Evolutionary conservation across 164 flowering plant genomes (phyloP), one percentile per base, ranked within the genome.

Genomic region (Chloranthus sessilifolius): DNA sequence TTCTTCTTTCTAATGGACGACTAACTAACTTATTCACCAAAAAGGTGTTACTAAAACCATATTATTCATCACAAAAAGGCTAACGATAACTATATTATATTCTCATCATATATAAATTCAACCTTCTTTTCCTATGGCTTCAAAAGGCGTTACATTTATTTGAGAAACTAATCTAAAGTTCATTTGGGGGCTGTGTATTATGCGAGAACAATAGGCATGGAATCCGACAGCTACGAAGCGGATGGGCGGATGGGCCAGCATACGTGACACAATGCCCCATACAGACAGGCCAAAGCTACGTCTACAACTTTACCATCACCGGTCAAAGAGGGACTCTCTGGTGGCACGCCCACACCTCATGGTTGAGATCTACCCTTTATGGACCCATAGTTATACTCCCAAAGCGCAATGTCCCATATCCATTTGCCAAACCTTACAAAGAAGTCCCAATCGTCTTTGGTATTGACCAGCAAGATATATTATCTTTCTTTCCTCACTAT

Each of bases 221-320:
- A 9, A 23, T 43, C 10, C 12, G 26, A 22, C 47, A 43, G 19
- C 19, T 17, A 6, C 6, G 27, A n/a, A 43, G 25, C 47, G 26
- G 47, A 17, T 43, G 47, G 47, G 47, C 47, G 20, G 47, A 43
- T 23, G 47, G 47, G 25, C 43, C 43, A 9, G 43, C 43, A 1
- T 40, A 40, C 15, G 43, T 40, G 15, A 40, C 43, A 0, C 47
- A 43, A 17, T 43, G 47, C 20, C 47, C 47, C 47, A 43, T 43
- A 17, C 47, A 43, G 27, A 43, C 47, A 21, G 26, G 26, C 26
- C 47, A 43, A 9, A 17, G 11, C 22, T 43, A 43, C n/a, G 26
- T 22, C 22, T 43, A 43, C 1, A 43, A 22, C 22, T 43, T 43
- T 24, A 43, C 22, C 11, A 22, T 43, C 9, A 43, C 27, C 7